These are phyloP conservation scores for Pseudisothecium myosuroides DNA, from an alignment of 225 moss, liverwort and hornwort genomes.

Conservation along the genomic window DNA sequence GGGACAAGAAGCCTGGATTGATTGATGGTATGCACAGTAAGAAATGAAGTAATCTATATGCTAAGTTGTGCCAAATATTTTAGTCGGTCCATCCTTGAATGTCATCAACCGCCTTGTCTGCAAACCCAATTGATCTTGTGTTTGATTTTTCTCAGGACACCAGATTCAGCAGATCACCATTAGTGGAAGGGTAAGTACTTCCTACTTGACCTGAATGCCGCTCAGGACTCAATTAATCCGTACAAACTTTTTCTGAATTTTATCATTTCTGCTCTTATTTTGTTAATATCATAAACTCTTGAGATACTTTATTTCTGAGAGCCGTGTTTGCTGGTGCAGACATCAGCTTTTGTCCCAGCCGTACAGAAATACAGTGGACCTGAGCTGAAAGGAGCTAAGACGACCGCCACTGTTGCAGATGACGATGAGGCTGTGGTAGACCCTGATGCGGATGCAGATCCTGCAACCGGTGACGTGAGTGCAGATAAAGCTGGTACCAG, in stretches of 20 bases:
- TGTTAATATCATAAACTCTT: not conserved
- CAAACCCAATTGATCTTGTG: not conserved
- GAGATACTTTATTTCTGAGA: not conserved
- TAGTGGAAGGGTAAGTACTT: slow-evolving; percentile 34
- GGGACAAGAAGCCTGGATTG: slow-evolving; percentile 56
- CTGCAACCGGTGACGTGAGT: not conserved
- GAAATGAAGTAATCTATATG: not conserved
- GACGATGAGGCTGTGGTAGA: not conserved
- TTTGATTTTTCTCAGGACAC: slow-evolving; percentile 18
- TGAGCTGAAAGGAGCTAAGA: slow-evolving; percentile 37
- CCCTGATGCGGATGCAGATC: not conserved
- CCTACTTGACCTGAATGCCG: not conserved
- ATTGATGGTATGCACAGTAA: slow-evolving; percentile 34
- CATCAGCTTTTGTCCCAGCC: slow-evolving; percentile 43
- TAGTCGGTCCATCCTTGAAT: not conserved
- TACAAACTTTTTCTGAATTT: not conserved
- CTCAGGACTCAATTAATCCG: not conserved
- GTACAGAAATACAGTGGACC: slow-evolving; percentile 51
- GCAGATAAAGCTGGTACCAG: slow-evolving; percentile 1
- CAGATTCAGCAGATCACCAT: slow-evolving; percentile 42
- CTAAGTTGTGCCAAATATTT: not conserved
- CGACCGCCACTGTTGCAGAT: slow-evolving; percentile 5
- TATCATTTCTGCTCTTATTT: not conserved
- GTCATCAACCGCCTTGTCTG: not conserved
- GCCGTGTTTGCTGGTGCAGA: slow-evolving; percentile 10